A percentile compares a stretch with the other conserved stretches of the same genome.
These are phyloP conservation scores for Takashimella koratensis DNA, from an alignment of 1,284 basidiomycete genomes.

Conservation along the genomic window DNA sequence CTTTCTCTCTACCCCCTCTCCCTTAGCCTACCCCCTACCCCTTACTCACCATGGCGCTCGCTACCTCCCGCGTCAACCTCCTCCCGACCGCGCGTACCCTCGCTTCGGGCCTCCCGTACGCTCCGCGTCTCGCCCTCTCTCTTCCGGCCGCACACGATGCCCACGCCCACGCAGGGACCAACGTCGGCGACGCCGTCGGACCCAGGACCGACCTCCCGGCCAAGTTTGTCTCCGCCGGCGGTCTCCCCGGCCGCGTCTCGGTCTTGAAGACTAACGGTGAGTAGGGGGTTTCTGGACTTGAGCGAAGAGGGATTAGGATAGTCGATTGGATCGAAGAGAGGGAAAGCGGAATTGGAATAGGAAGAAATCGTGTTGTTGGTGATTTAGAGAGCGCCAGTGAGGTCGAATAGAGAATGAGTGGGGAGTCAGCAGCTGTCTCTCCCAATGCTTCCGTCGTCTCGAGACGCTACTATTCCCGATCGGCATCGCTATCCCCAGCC, in stretches of 20 bases:
- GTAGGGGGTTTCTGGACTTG: too few relatives aligned
- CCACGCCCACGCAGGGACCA: constrained; percentile 53
- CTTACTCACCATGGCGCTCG: neutral
- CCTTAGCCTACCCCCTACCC: neutral
- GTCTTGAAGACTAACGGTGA: constrained; percentile 66
- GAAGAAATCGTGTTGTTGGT: too few relatives aligned
- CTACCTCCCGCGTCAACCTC: constrained; percentile 58
- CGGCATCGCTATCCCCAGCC: too few relatives aligned
- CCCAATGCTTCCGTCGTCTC: too few relatives aligned
- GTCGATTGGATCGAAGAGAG: neutral
- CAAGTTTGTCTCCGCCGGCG: constrained; percentile 64
- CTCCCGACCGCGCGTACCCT: constrained; percentile 74
- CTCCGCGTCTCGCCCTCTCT: constrained; percentile 90
- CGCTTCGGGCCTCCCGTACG: constrained; percentile 87
- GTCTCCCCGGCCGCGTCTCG: constrained; percentile 49
- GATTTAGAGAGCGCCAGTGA: too few relatives aligned
- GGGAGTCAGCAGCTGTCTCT: too few relatives aligned
- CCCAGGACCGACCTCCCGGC: constrained; percentile 62
- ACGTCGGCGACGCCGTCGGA: constrained; percentile 55
- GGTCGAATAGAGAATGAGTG: too few relatives aligned
- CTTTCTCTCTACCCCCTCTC: neutral
- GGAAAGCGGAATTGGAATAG: too few relatives aligned
- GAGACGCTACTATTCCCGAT: too few relatives aligned
- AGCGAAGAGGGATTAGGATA: neutral
- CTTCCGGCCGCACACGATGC: constrained; percentile 62